These are phyloP conservation scores for Ambrosia artemisiifolia DNA, from an alignment of 129 eudicot genomes.

Conservation along the genomic window DNA sequence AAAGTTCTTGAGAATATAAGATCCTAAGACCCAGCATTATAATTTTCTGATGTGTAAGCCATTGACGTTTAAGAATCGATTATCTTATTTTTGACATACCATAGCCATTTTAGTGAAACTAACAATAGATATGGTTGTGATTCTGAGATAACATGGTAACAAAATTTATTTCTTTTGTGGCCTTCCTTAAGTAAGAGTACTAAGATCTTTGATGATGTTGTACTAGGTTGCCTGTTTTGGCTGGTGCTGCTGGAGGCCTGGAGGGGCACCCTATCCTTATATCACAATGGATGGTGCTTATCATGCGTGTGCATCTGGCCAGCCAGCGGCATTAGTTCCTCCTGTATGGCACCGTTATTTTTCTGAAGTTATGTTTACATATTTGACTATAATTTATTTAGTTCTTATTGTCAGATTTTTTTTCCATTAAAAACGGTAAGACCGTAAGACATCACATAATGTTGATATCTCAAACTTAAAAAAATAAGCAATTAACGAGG, in stretches of 20 bases:
- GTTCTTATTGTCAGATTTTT: neutral
- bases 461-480: no score
- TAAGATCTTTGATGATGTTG: constrained; percentile 8
- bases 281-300: constrained; percentile 77
- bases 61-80: no score
- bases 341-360: constrained; percentile 33
- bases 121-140: neutral
- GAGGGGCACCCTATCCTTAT: constrained; percentile 76
- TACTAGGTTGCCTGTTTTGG: constrained; percentile 83
- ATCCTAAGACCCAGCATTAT: no score
- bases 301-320: constrained; percentile 69
- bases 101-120: no score
- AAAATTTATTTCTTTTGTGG: neutral
- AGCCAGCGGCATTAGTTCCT: constrained; percentile 52
- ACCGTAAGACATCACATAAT: no score
- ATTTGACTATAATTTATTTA: neutral
- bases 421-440: constrained; percentile 67
- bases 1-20: no score
- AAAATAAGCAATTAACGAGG: no score
- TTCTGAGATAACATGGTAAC: constrained; percentile 98
- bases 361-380: neutral
- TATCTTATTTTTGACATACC: no score
- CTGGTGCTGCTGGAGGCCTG: constrained; percentile 96
- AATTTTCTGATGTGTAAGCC: no score
- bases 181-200: constrained; percentile 1